These are phyloP conservation scores for Ceratocystis alfenasii DNA, from an alignment of 2,329 filamentous ascomycete genomes.

Conservation along the genomic window DNA sequence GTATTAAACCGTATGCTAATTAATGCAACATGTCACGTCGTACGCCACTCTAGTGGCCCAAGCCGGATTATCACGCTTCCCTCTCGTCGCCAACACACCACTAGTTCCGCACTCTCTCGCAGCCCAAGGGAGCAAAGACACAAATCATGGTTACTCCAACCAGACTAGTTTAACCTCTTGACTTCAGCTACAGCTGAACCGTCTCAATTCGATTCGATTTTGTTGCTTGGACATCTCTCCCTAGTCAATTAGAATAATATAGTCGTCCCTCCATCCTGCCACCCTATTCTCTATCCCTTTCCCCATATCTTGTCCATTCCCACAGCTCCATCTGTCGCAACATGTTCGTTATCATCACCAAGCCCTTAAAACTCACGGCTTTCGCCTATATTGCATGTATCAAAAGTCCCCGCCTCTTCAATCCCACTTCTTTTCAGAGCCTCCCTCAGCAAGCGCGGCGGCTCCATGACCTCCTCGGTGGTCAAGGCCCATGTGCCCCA, in stretches of 20 bases:
- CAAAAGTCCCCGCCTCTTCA: constrained; percentile 61
- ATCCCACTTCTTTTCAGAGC: constrained; percentile 58
- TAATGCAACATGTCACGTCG: too few species aligned
- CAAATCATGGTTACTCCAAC: background rate
- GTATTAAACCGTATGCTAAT: too few species aligned
- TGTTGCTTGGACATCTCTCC: too few species aligned
- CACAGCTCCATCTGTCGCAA: too few species aligned
- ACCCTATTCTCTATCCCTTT: too few species aligned
- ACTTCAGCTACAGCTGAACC: background rate
- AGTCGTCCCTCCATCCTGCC: too few species aligned
- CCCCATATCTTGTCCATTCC: too few species aligned
- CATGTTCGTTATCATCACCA: too few species aligned
- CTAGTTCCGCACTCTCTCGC: background rate
- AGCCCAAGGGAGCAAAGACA: background rate
- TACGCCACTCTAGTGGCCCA: too few species aligned
- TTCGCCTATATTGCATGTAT: constrained; percentile 74
- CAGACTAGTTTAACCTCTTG: background rate
- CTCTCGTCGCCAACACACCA: background rate
- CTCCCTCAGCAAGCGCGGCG: constrained; percentile 58
- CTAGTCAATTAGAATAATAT: too few species aligned
- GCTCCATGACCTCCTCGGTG: constrained; percentile 72
- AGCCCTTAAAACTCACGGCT: constrained; percentile 55
- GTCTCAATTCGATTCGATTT: too few species aligned
- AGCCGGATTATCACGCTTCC: background rate
- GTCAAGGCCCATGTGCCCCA: constrained; percentile 89